Evolutionary conservation across 345 rosid species (phyloP), one percentile per base, ranked within the genome.

Genomic region (Physaria fendleri): DNA sequence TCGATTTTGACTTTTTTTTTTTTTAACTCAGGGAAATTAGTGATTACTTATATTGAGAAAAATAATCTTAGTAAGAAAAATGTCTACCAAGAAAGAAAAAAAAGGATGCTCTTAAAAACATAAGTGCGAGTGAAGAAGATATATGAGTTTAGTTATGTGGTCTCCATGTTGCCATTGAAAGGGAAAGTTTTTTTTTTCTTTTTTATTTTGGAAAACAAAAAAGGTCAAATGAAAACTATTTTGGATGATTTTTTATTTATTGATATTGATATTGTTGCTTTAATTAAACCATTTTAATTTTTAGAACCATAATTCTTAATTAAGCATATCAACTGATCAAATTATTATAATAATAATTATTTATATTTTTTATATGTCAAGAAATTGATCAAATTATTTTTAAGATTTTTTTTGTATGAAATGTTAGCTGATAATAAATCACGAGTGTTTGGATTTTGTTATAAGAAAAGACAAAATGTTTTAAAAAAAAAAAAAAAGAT

Each of bases 151-250:
- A 39, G 42, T 32, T 32, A 4, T 4, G n/a, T 33, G 16, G 57
- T 38, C 40, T 56, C 27, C 27, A 58, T 30, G 71, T 40, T 57
- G 6, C 42, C 24, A 49, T 49, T 4, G 30, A 50, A 49, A 58
- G 32, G 65, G 52, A 49, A 49, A 49, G 51, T 14, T 28, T 11
- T 0, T 17, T 16, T 7, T 46, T 37, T 27, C 2, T 25, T 9
- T 24, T 1, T 9, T 30, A 0, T 2, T 9, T 3, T 2, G n/a
- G n/a, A n/a, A n/a, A n/a, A 3, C 2, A 1, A 14, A 22, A 10
- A 24, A 8, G 48, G 6, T 23, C 0, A 9, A 24, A 6, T 59
- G 25, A 18, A 39, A 50, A 47, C 9, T 34, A 23, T 28, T 21
- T 16, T 39, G 43, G 43, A 8, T 8, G 21, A 38, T 14, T 54